Base-by-base conservation (phyloP, 768 basidiomycete species). In the Boletus reticuloceps region DNA sequence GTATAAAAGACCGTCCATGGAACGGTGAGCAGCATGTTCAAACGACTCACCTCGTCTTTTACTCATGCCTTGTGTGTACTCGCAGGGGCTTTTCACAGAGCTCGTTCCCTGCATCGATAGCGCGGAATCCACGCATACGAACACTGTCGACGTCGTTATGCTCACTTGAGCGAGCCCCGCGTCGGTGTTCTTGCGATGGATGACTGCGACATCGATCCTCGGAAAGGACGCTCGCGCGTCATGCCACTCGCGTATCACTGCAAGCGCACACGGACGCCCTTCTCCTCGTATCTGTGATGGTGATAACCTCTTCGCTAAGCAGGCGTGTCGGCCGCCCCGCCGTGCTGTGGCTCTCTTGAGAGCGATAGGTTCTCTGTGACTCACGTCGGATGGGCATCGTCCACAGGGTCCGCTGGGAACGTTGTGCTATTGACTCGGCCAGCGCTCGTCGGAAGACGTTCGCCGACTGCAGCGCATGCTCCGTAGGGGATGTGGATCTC, bases 171-270 rank as follows among this genome's bases (percentile, higher is more conserved):
- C 58, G 58, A 62, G 47, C 55, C 52, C 47, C 48, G 56, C 44
- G 57, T 56, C 67, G 51, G 74, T 75, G 73, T 75, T 84, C 82
- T 79, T 85, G 84, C 84, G 84, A 85, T 85, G 83, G 84, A 86
- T 85, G 83, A 86, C 84, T 86, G 82, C 84, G 81, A 79, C 77
- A 77, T 74, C 73, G 82, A 77, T 81, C 73, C 75, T 72, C 44
- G 60, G 62, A 68, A 62, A 61, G 56, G 64, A 50, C 47, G 65
- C 66, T 61, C 39, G 53, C 40, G 45, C 50, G 55, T 52, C 31
- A 39, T 50, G 59, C 48, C 46, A 50, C 56, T 51, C 50, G 65
- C 29, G 45, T 47, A 36, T 49, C 58, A 44, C 19, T 55, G 40
- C 58, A 39, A 38, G 34, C 36, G 31, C 10, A 46, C 16, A 16